Evolutionary conservation across 108 stramenopile genomes (phyloP), one percentile per base, ranked within the genome.

Genomic region (Cyclotella distinguenda): DNA sequence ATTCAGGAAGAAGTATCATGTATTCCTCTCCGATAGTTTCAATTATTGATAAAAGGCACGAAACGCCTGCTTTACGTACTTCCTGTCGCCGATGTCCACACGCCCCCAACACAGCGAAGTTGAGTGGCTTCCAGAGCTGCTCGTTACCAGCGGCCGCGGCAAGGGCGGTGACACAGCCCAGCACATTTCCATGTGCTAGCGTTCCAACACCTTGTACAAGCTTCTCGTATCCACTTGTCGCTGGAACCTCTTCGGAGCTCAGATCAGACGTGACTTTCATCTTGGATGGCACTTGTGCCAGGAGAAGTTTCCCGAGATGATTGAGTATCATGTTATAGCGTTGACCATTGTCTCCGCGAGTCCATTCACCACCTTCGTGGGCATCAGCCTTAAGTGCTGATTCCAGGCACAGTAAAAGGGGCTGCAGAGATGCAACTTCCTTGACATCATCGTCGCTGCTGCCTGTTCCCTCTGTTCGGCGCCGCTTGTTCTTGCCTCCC

Each of bases 1-100:
- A 95, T 70, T 95, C 90, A 0, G 94, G 94, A 46, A 95, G 84
- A 9, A 95, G 67, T 2, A 91, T 88, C 94, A 95, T 90, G 68
- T 92, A 95, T 58, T 95, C 94, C 77, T 95, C 94, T 1, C 94
- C 94, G 16, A 95, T 82, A 4, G 88, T 80, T 54, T 88, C 70
- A 18, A 95, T 86, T 38, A 95, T 73, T 8, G 86, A 82, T 5
- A 87, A 51, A 5, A 95, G 80, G 58, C 87, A 89, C 19, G 49
- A 60, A 6, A 92, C 72, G n/a, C 94, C 94, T 51, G 88, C 85
- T 54, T 78, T 86, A 22, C 89, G 82, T 13, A 95, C 94, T 67
- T 90, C 89, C 7, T 70, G 59, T 25, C 86, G 60, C 5, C 48
- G 62, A 35, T 85, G 69, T n/a, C 80, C 85, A 50, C 83, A 84